These are phyloP conservation scores for Aspergillus candidus DNA, from an alignment of 2,329 filamentous ascomycete species.

Conservation along the genomic window DNA sequence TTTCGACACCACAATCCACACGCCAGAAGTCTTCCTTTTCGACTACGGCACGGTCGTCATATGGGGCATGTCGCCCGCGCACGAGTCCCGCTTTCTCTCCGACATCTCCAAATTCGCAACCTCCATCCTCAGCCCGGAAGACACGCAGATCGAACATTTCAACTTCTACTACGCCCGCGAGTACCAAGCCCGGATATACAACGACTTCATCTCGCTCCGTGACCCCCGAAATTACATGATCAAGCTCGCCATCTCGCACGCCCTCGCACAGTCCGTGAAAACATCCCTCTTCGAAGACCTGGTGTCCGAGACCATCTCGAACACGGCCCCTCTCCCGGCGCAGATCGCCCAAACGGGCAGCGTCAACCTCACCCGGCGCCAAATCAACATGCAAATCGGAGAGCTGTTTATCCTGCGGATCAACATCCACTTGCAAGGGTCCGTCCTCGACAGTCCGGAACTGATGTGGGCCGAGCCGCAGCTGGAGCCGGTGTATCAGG, in stretches of 20 bases:
- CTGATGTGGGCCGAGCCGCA: conserved; percentile 98
- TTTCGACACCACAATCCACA: conserved; percentile 83
- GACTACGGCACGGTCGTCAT: conserved; percentile 97
- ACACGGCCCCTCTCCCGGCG: conserved; percentile 85
- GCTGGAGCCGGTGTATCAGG: conserved; percentile 91
- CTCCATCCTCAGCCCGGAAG: conserved; percentile 80
- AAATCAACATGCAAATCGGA: conserved; percentile 99
- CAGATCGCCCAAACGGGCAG: conserved; percentile 91
- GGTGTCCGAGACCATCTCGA: conserved; percentile 86
- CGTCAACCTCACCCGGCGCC: conserved; percentile 75
- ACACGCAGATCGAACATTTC: conserved; percentile 94
- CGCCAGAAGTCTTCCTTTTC: conserved; percentile 90
- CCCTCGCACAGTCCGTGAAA: conserved; percentile 92
- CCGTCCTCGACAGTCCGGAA: conserved; percentile 91
- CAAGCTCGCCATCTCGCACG: conserved; percentile 93
- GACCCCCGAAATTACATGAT: conserved; percentile 98
- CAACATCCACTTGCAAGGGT: conserved; percentile 96
- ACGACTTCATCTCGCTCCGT: conserved; percentile 92
- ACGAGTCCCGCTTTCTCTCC: conserved; percentile 86
- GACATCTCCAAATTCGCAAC: conserved; percentile 91
- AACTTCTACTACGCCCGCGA: conserved; percentile 99
- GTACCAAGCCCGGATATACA: conserved; percentile 98
- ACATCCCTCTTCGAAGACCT: conserved; percentile 95
- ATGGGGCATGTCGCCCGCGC: conserved; percentile 90
- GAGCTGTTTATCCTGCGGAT: conserved; percentile 96